Base-by-base conservation (phyloP, 192 early-diverging fungal species). In the Blastocladiella britannica region DNA sequence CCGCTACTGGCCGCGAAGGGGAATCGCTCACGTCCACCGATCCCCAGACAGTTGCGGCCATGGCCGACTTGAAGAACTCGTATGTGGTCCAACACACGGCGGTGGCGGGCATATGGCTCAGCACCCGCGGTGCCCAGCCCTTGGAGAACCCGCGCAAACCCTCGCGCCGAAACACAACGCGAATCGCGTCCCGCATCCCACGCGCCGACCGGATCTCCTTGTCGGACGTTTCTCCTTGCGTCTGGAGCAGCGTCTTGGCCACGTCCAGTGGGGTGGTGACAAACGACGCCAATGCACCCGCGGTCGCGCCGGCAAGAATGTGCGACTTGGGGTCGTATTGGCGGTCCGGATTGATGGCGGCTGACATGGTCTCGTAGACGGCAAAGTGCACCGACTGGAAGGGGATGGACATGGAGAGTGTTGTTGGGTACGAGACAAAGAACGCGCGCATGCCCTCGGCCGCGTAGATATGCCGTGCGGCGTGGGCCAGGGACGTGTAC, bases 61-160 rank as follows among this genome's bases (percentile, higher is more conserved):
- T 72, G 26, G 76, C 56, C 83, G 81, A 87, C 60, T 87, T 87
- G 53, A 85, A 82, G 59, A 85, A 87, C 63, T 87, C 85, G 67
- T 87, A 87, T 0, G 89, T 88, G 52, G 83, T 87, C 93, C 93
- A 97, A 66, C 84, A 85, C 55, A 97, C 88, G 25, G 91, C 91
- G 0, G 91, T 91, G 28, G 84, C 80, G 0, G 93, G 91, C 77
- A 93, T 82, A 65, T 97, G 82, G 12, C 87, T 82, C 55, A 97
- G 70, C 23, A 95, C 74, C 28, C 93, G 70, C 7, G 93, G 88
- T 55, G 77, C 66, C n/a, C 79, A 60, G 5, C 88, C 91, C 29
- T 85, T 72, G 31, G 77, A 64, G 63, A 94, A 91, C 5, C 93
- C 93, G 0, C 51, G 59, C 0, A 86, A 12, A 0, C 93, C 91